Evolutionary conservation across 1,284 basidiomycete species (phyloP), one percentile per base, ranked within the genome.

Genomic region (Marasmius tenuissimus): DNA sequence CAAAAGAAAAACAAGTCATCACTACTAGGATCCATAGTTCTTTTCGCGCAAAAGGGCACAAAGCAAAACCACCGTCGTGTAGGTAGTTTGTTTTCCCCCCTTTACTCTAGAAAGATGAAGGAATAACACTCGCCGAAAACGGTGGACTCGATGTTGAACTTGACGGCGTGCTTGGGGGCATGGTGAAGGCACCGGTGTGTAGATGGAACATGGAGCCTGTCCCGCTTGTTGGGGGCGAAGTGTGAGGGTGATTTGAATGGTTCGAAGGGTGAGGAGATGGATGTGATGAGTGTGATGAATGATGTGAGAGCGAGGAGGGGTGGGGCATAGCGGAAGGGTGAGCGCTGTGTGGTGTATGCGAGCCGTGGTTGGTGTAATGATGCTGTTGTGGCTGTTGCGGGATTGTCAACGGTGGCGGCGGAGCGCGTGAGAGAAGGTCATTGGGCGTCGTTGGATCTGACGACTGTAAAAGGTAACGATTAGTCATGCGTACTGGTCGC

Each of bases 71-170:
- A 27, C 27, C 27, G 27, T 27, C 27, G 27, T 27, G 27, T 27
- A 27, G 27, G 27, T 4, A 27, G 27, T 27, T 27, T 27, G 27
- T 27, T 27, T 27, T 27, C 27, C 27, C 27, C 27, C 27, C 27
- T 27, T 27, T 27, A 27, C 27, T 27, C 27, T 27, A 27, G 27
- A 14, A 54, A 66, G 60, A 69, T 61, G 70, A 76, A 74, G 73
- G 77, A 80, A 80, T 72, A 79, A 80, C 72, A 90, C 90, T 89
- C 85, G 84, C 89, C 87, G 90, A 91, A 80, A 91, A 91, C 38
- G 87, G 83, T 59, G 89, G 88, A 67, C 86, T 90, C 47, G 88
- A 89, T 14, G 86, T 86, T 35, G 86, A 81, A 70, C 89, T 91
- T 18, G 88, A 88, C n/a, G 88, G 87, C 10, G 88, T 88, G 70